Percentiles rank a stretch among this genome's conserved stretches.
phyloP scores from a whole-genome alignment of 2,329 filamentous ascomycete genomes.

The Aureobasidium sp. region DNA sequence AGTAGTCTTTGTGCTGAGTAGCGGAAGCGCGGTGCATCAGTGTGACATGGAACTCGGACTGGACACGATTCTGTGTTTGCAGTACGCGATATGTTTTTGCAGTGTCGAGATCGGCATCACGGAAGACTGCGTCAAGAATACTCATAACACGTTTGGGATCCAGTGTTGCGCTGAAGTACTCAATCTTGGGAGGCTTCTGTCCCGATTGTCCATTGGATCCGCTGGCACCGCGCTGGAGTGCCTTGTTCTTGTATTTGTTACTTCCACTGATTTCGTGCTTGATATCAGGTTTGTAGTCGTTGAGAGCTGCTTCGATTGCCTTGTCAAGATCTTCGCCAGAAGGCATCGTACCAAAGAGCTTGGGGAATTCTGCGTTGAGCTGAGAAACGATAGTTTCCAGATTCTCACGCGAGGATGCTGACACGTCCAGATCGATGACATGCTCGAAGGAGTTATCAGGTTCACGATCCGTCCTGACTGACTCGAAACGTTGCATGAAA shows the following conservation, averaged over 20 bases:
- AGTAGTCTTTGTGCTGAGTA: conserved; percentile 59
- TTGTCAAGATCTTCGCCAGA: conserved; percentile 66
- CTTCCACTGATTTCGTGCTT: conserved; percentile 64
- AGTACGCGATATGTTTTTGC: conserved; percentile 70
- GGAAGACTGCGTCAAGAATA: conserved; percentile 66
- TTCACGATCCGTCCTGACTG: conserved; percentile 55
- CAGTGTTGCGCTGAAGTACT: conserved; percentile 59
- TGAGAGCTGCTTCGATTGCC: conserved; percentile 68
- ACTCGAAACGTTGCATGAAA: conserved; percentile 81
- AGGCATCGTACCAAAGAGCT: conserved; percentile 65
- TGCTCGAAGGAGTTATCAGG: conserved; percentile 79
- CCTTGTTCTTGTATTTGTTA: conserved; percentile 32
- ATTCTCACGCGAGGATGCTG: conserved; percentile 71
- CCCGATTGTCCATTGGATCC: conserved; percentile 12
- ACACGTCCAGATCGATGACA: conserved; percentile 77
- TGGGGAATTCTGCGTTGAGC: conserved; percentile 71
- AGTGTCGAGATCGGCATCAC: conserved; percentile 44
- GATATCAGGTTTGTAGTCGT: conserved; percentile 68
- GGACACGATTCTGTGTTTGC: conserved; percentile 65
- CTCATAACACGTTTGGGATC: conserved; percentile 45
- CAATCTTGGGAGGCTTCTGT: conserved; percentile 42
- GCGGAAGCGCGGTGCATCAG: conserved; percentile 72
- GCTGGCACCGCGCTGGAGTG: conserved; percentile 15
- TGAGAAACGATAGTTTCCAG: conserved; percentile 69
- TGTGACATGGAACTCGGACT: conserved; percentile 87